These are phyloP conservation scores for Brasenia schreberi DNA, from an alignment of 164 flowering plant genomes.

Conservation along the genomic window DNA sequence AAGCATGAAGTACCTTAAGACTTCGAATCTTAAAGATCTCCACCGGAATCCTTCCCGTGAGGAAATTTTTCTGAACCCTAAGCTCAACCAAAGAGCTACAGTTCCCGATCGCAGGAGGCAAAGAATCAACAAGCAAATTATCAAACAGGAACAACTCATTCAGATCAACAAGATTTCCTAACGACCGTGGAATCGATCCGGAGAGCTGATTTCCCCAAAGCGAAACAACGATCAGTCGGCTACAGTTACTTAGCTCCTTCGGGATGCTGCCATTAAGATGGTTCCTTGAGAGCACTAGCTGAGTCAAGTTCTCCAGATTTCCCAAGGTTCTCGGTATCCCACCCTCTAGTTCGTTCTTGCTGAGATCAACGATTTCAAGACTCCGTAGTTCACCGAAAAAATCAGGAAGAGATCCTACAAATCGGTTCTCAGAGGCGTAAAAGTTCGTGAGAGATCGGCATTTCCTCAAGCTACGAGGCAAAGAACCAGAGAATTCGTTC, in stretches of 20 bases:
- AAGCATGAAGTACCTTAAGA: conserved; percentile 2
- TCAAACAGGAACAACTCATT: conserved; percentile 1
- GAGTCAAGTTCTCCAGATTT: background rate
- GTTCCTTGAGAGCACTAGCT: conserved; percentile 7
- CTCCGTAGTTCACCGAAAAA: conserved; percentile 1
- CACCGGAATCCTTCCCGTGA: conserved; percentile 4
- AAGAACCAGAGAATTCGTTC: conserved; percentile 5
- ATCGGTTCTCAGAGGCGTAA: conserved; percentile 8
- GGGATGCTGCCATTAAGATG: conserved; percentile 8
- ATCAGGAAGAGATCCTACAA: conserved; percentile 4
- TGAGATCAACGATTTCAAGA: conserved; percentile 7
- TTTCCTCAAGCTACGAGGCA: conserved; percentile 5
- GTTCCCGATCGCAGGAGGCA: conserved; percentile 8
- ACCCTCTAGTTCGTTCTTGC: conserved; percentile 1
- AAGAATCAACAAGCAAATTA: conserved; percentile 6
- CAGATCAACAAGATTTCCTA: conserved; percentile 1
- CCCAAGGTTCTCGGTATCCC: conserved; percentile 3
- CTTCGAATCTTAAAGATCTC: conserved; percentile 4
- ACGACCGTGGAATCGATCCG: conserved; percentile 4
- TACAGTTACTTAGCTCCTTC: conserved; percentile 1
- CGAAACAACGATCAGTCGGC: background rate
- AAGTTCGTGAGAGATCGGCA: conserved; percentile 4
- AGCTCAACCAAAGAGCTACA: conserved; percentile 4
- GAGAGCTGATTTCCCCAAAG: background rate
- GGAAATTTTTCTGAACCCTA: conserved; percentile 1